Evolutionary conservation across 1,284 basidiomycete genomes (phyloP).

Genomic region (Paramarasmius palmivorus): DNA sequence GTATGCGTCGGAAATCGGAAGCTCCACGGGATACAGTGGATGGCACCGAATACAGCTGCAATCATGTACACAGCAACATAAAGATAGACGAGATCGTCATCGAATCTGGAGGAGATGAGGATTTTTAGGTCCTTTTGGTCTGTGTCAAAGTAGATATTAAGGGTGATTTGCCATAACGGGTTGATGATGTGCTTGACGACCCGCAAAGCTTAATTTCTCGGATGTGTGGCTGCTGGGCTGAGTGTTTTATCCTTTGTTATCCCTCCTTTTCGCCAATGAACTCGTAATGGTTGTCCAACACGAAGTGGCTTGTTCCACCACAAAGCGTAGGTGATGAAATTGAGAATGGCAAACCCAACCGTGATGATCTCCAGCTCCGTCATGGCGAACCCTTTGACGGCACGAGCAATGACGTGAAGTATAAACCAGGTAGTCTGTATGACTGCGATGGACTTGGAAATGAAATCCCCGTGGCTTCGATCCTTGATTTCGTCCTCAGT

Average conservation of each 20-base stretch:
- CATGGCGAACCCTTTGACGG: background rate
- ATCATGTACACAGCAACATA: background rate
- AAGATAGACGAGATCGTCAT: background rate
- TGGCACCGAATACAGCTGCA: background rate
- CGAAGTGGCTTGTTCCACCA: constrained; percentile 4
- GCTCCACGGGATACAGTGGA: background rate
- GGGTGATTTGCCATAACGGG: too few species aligned
- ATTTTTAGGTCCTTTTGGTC: too few species aligned
- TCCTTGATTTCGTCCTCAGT: background rate
- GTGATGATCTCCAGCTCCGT: background rate
- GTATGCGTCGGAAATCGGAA: background rate
- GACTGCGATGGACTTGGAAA: background rate
- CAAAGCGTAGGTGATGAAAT: background rate
- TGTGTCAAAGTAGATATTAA: too few species aligned
- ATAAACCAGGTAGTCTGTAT: constrained; percentile 1
- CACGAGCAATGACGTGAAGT: background rate
- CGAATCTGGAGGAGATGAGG: background rate
- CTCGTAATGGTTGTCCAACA: background rate
- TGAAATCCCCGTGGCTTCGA: background rate
- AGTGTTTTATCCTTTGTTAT: too few species aligned
- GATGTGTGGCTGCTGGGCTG: too few species aligned
- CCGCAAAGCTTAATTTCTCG: too few species aligned
- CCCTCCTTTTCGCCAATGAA: too few species aligned
- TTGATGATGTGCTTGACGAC: too few species aligned
- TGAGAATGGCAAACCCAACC: background rate